phyloP scores from a whole-genome alignment of 2,329 filamentous ascomycete species.

The Microthyrium microscopicum region DNA sequence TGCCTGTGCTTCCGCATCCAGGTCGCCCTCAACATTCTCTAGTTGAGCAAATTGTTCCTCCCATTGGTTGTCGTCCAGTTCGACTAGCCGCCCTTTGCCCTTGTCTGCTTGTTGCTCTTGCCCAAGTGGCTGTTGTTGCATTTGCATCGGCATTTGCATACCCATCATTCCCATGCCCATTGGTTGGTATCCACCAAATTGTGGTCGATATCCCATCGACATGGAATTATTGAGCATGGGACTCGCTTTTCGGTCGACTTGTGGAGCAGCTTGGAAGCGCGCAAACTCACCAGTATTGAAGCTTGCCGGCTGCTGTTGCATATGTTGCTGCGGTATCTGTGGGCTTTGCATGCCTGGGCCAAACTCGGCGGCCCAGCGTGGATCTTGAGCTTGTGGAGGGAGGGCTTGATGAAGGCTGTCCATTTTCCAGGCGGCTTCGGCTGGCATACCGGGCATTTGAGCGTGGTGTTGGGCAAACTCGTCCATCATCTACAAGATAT shows the following conservation, averaged over 20 bases:
- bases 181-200: too few species aligned
- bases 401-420: slow-evolving; percentile 49
- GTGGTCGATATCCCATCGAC: slow-evolving; percentile 34
- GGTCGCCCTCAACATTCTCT: slow-evolving; percentile 46
- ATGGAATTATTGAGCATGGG: slow-evolving; percentile 29
- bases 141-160: slow-evolving; percentile 25
- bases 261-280: slow-evolving; percentile 59
- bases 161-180: slow-evolving; percentile 33
- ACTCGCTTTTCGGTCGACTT: slow-evolving; percentile 41
- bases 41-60: slow-evolving; percentile 91
- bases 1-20: slow-evolving; percentile 41
- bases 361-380: slow-evolving; percentile 49
- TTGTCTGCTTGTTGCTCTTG: slow-evolving; percentile 44
- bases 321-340: too few species aligned
- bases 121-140: slow-evolving; percentile 10
- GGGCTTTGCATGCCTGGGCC: slow-evolving; percentile 42
- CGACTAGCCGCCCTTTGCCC: slow-evolving; percentile 67
- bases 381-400: slow-evolving; percentile 35
- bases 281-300: slow-evolving; percentile 80
- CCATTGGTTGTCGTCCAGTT: slow-evolving; percentile 87
- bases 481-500: slow-evolving; percentile 61
- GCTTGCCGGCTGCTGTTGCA: slow-evolving; percentile 23
- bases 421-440: slow-evolving; percentile 45
- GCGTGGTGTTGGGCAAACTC: slow-evolving; percentile 72
- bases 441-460: slow-evolving; percentile 37